Evolutionary conservation across 345 rosid species (phyloP), one percentile per base, ranked within the genome.

Genomic region (Schrenkiella parvula): DNA sequence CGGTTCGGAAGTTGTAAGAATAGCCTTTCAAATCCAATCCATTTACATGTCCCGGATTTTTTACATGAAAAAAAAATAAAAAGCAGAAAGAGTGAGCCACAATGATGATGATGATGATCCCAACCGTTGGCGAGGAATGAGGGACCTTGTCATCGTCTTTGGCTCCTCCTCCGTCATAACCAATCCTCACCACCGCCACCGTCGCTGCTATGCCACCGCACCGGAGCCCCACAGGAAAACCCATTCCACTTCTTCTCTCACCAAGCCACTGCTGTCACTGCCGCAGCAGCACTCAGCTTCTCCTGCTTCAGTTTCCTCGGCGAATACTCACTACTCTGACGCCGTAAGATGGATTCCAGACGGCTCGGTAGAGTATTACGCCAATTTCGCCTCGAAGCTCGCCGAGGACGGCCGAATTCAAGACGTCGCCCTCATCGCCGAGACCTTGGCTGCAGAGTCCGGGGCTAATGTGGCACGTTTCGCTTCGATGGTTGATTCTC

Each of bases 21-120:
- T 84, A 32, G 81, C 95, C 96, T 84, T 82, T 83, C 89, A 90
- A 84, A 82, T 84, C 65, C 86, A 80, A 90, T 87, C 95, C 83
- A 66, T 48, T 25, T 17, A 44, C 9, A 14, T 18, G 38, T n/a
- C n/a, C 0, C 3, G 13, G 28, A 25, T 32, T 32, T 6, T 32
- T 32, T 32, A 32, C 51, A 25, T 5, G 35, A 23, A 51, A 18
- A 43, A 22, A 53, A 26, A 9, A 37, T 53, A 61, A 39, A 26
- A 48, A 17, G 55, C 17, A 55, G 50, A 21, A 57, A 26, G 8
- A 60, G 51, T 15, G 70, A 76, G 21, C 72, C 79, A 59, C 34
- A 65, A 50, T 34, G 66, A 57, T 62, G 59, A 56, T 18, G 60
- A 55, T 17, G 63, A 64, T 64, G 62, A 46, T 65, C 43, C 43